Evolutionary conservation across 176 grass and related monocot genomes (phyloP).

Genomic region (Puya raimondii): DNA sequence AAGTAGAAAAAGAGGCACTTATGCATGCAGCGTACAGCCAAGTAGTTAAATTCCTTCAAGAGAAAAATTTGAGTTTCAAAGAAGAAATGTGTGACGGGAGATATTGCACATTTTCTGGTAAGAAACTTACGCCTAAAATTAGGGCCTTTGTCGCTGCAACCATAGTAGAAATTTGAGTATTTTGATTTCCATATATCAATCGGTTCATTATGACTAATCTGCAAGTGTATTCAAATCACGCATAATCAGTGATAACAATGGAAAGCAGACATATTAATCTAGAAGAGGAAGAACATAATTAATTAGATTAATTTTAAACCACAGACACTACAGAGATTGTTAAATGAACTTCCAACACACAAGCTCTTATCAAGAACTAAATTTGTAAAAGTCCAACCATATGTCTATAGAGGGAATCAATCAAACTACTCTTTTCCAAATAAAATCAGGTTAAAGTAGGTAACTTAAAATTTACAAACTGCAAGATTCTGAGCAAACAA

Average conservation of each 20-base stretch:
- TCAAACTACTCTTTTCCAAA: too few relatives aligned
- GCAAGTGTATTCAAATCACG: constrained; percentile 15
- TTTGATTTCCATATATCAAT: constrained; percentile 83
- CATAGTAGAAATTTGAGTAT: constrained; percentile 55
- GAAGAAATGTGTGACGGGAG: background rate
- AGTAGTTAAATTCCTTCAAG: background rate
- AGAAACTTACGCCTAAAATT: constrained; percentile 54
- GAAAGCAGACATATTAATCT: background rate
- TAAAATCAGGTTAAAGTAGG: too few relatives aligned
- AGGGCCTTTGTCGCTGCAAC: constrained; percentile 46
- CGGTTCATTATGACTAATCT: constrained; percentile 38
- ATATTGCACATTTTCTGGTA: background rate
- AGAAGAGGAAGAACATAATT: background rate
- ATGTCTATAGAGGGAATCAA: background rate
- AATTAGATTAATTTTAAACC: constrained; percentile 5
- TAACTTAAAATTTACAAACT: too few relatives aligned
- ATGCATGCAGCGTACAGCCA: background rate
- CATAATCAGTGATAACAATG: too few relatives aligned
- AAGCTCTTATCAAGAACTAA: background rate
- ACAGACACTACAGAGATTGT: constrained; percentile 1
- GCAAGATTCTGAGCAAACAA: too few relatives aligned
- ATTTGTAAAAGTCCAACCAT: background rate
- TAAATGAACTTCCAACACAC: background rate
- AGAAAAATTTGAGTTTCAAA: background rate
- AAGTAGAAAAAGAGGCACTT: too few relatives aligned